Conservation (phyloP, 108 stramenopile species). For the Halocafeteria seosinensis region DNA sequence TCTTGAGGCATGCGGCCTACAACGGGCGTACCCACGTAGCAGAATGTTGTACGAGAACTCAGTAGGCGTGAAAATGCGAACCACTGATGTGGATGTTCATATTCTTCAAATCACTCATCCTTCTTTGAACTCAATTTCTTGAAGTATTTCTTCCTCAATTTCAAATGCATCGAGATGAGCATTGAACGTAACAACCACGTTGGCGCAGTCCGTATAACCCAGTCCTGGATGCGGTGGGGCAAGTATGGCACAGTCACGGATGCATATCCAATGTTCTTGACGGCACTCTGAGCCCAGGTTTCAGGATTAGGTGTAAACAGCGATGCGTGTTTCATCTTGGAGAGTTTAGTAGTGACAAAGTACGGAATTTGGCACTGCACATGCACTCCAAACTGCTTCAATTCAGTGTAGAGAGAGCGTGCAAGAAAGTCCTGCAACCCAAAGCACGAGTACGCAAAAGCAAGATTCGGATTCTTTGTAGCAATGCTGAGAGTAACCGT, state of each 20-base stretch:
- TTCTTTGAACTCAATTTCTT: constrained; percentile 59
- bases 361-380: constrained; percentile 91
- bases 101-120: background rate
- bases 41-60: no score
- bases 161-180: constrained; percentile 52
- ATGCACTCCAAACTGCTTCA: constrained; percentile 57
- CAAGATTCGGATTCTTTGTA: constrained; percentile 26
- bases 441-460: background rate
- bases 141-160: constrained; percentile 65
- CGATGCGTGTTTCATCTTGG: constrained; percentile 71
- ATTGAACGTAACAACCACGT: constrained; percentile 37
- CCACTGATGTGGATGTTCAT: no score
- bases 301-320: constrained; percentile 65
- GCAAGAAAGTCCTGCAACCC: background rate
- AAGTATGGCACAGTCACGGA: constrained; percentile 64
- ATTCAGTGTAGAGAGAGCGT: constrained; percentile 41
- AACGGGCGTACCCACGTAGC: no score
- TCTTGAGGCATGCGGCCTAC: no score
- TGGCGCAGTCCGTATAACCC: constrained; percentile 56
- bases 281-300: constrained; percentile 52
- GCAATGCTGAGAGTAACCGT: constrained; percentile 75
- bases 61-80: no score
- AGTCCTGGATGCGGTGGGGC: constrained; percentile 76
- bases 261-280: constrained; percentile 63
- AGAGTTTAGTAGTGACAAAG: constrained; percentile 87